Evolutionary conservation across 2,329 filamentous ascomycete genomes (phyloP), one percentile per base, ranked within the genome.

Genomic region (Xylariaceae sp.): DNA sequence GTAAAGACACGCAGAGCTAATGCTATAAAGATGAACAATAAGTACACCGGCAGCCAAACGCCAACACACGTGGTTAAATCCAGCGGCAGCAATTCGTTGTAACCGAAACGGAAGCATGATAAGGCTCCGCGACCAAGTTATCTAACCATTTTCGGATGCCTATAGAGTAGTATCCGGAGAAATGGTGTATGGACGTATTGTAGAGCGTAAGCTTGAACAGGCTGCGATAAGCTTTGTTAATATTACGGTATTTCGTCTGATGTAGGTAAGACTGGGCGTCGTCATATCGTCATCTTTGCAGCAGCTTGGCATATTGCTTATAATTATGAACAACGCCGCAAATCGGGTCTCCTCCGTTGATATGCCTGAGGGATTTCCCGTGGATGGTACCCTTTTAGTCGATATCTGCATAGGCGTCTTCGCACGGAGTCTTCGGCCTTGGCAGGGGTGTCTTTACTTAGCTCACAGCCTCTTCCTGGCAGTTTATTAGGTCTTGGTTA

Each of bases 341-440:
- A 57, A 59, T 53, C 54, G 48, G 57, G 40, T 32, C 30, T 23
- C 30, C 20, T 42, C 46, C 43, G 50, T 33, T 39, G 16, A 36
- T 27, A 44, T 45, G 50, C n/a, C 49, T 58, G 55, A 57, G 52
- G 57, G 35, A 49, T 49, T 55, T 57, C 44, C 49, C n/a, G 43
- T n/a, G 29, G 45, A 32, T 49, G 23, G 35, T 41, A 30, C 39
- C 37, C 15, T 50, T 35, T 27, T 53, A 37, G 44, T 36, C 48
- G 27, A 20, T 46, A 48, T 16, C 13, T 50, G 33, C 53, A 55
- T 53, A 42, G 46, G 27, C 30, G 33, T 44, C 29, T 46, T 50
- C 33, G 16, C 45, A 29, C 52, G 24, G 15, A 43, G 41, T 45
- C n/a, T 40, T 48, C 41, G 32, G 46, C 27, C 52, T 55, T 48